phyloP scores from a whole-genome alignment of 2,329 filamentous ascomycete genomes.

The Tympanopsis confertula region DNA sequence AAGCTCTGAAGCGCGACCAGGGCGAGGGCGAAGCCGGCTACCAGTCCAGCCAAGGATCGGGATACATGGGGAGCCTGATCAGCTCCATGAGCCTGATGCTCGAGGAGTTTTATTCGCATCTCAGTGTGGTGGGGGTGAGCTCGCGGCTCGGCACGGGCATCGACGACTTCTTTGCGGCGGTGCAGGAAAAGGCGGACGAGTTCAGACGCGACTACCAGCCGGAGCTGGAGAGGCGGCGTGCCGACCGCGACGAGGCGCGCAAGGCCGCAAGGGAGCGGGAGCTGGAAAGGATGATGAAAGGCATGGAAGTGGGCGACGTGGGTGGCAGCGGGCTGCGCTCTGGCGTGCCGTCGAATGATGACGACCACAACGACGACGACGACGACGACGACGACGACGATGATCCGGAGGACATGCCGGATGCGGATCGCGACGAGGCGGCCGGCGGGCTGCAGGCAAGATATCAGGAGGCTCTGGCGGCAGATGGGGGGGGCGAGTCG shows the following conservation, averaged over 20 bases:
- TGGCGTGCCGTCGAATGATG: slow-evolving; percentile 6
- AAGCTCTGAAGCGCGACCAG: slow-evolving; percentile 71
- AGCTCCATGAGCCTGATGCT: slow-evolving; percentile 98
- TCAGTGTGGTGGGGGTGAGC: slow-evolving; percentile 86
- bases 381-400: slow-evolving; percentile 34
- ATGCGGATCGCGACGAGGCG: neutral
- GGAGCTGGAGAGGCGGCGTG: slow-evolving; percentile 69
- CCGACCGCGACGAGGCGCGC: slow-evolving; percentile 67
- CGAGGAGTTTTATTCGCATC: slow-evolving; percentile 91
- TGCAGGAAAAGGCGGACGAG: slow-evolving; percentile 75
- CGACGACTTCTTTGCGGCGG: slow-evolving; percentile 85
- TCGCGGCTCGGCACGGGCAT: slow-evolving; percentile 85
- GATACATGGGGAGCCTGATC: slow-evolving; percentile 89
- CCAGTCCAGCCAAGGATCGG: slow-evolving; percentile 60
- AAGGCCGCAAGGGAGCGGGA: slow-evolving; percentile 64
- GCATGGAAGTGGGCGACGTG: slow-evolving; percentile 44
- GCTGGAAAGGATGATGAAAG: slow-evolving; percentile 85
- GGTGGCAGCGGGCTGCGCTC: slow-evolving; percentile 7
- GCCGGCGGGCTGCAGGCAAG: slow-evolving; percentile 25
- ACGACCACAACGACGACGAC: slow-evolving; percentile 10
- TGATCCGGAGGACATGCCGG: slow-evolving; percentile 30
- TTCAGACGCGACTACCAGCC: slow-evolving; percentile 86
- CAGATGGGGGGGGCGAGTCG: slow-evolving; percentile 34
- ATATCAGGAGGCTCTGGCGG: slow-evolving; percentile 65
- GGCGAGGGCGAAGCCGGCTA: slow-evolving; percentile 37